Percentiles rank a stretch among this genome's conserved stretches.
phyloP scores from a whole-genome alignment of 2,329 filamentous ascomycete species.

The Arthrobotrys pseudoclavata region DNA sequence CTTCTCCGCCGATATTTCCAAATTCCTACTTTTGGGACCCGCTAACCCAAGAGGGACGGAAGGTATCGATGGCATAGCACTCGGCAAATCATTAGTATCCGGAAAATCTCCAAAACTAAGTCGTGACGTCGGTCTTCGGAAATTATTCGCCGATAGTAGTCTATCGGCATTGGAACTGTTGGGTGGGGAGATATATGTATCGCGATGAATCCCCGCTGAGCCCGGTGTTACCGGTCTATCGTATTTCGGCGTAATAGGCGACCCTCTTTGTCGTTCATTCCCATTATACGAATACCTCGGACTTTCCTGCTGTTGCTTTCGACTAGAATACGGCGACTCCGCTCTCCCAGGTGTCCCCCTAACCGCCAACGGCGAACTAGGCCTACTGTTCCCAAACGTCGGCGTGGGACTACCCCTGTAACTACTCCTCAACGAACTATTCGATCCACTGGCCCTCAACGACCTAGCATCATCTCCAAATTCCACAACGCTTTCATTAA shows the following conservation, averaged over 20 bases:
- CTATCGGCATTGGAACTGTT: constrained; percentile 15
- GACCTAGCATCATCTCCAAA: constrained; percentile 53
- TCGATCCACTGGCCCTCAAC: constrained; percentile 48
- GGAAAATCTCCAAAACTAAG: constrained; percentile 61
- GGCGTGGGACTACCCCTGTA: constrained; percentile 66
- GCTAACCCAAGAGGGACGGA: constrained; percentile 75
- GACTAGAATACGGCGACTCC: constrained; percentile 41
- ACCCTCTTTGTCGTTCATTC: constrained; percentile 25
- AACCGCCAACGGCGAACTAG: constrained; percentile 60
- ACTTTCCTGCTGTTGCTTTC: constrained; percentile 46
- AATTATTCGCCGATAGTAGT: constrained; percentile 35
- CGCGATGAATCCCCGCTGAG: constrained; percentile 30
- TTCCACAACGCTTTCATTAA: constrained; percentile 41
- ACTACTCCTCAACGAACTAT: constrained; percentile 57
- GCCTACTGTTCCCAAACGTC: constrained; percentile 61
- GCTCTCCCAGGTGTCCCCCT: constrained; percentile 33
- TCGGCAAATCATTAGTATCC: constrained; percentile 62
- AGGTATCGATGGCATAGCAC: constrained; percentile 61
- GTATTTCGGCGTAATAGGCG: constrained; percentile 39
- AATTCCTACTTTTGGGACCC: constrained; percentile 76
- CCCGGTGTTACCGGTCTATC: constrained; percentile 53
- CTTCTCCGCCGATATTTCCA: constrained; percentile 79
- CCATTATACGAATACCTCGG: constrained; percentile 26
- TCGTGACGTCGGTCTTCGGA: constrained; percentile 60
- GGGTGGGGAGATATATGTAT: constrained; percentile 42